Evolutionary conservation across 768 basidiomycete species (phyloP).

Genomic region (Mycena leptocephala): DNA sequence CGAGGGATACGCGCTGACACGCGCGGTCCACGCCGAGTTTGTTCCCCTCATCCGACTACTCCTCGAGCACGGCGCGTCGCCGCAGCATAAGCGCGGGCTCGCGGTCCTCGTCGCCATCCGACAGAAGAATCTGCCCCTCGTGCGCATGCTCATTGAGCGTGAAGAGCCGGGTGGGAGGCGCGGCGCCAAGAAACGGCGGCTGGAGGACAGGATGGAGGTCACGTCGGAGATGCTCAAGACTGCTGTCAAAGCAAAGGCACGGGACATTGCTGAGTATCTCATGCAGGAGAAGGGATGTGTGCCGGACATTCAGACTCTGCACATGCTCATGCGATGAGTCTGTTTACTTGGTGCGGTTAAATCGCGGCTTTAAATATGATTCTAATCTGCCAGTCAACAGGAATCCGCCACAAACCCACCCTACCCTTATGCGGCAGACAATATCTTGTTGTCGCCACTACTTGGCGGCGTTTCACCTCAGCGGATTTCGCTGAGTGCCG

Average conservation of each 20-base stretch:
- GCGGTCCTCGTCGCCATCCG: constrained; percentile 85
- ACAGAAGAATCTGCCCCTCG: constrained; percentile 75
- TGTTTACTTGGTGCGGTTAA: background rate
- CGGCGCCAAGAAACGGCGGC: constrained; percentile 64
- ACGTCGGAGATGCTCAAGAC: constrained; percentile 73
- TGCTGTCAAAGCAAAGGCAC: constrained; percentile 77
- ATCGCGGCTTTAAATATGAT: no score
- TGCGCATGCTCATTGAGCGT: constrained; percentile 86
- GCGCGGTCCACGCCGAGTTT: constrained; percentile 80
- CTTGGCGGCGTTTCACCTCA: no score
- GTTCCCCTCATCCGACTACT: constrained; percentile 79
- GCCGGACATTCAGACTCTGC: constrained; percentile 80
- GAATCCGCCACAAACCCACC: no score
- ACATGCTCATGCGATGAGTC: constrained; percentile 49
- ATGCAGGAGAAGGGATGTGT: constrained; percentile 79
- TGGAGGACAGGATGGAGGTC: constrained; percentile 74
- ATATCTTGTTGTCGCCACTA: no score
- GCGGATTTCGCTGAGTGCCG: no score
- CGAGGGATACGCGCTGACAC: constrained; percentile 87
- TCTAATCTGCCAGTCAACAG: no score
- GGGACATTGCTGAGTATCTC: constrained; percentile 82
- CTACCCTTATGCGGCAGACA: no score
- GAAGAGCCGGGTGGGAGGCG: constrained; percentile 46
- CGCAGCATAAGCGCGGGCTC: constrained; percentile 71
- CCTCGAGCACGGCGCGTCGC: constrained; percentile 82